Evolutionary conservation across 768 basidiomycete genomes (phyloP), one percentile per base, ranked within the genome.

Genomic region (Serendipita sp.): DNA sequence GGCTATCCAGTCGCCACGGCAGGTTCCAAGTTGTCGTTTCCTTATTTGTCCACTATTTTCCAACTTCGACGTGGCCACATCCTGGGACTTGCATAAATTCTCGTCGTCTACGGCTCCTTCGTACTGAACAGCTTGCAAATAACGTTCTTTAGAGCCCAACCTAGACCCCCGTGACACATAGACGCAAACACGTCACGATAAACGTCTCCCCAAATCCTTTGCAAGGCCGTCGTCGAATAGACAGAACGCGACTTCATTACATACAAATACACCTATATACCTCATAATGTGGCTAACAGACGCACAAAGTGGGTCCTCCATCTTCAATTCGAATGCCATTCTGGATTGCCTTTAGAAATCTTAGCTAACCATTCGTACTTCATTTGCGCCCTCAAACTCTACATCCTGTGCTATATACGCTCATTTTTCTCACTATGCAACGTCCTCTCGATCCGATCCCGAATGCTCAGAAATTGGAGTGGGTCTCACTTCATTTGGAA

Each of bases 401-500:
- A 48, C 18, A 54, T 35, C 11, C 45, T 32, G 71, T 75, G 23
- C 4, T 73, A 36, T 23, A 23, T 23, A 23, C 23, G 23, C 23
- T 23, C 23, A 23, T 23, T 23, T 23, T 30, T 48, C 44, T 35
- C 16, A n/a, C 44, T 28, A 3, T 56, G 13, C 52, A 10, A 2
- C 11, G 71, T 7, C 41, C 2, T 60, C 7, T 28, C 7, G 32
- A 46, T 45, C 44, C 11, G n/a, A 62, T 52, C 28, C 23, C 30
- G 30, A 38, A 30, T 5, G n/a, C 65, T 65, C 73, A 94, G 91
- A 95, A 79, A 95, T 96, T 70, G 92, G 95, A 69, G 94, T 98
- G 66, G 94, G 91, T 60, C 83, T 98, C 68, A 97, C 95, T 48
- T 89, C 93, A 16, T 96, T 96, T 70, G 96, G 96, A 63, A 85